These are phyloP conservation scores for Meyerozyma sp. DNA, from an alignment of 1,139 yeast species.

Conservation along the genomic window DNA sequence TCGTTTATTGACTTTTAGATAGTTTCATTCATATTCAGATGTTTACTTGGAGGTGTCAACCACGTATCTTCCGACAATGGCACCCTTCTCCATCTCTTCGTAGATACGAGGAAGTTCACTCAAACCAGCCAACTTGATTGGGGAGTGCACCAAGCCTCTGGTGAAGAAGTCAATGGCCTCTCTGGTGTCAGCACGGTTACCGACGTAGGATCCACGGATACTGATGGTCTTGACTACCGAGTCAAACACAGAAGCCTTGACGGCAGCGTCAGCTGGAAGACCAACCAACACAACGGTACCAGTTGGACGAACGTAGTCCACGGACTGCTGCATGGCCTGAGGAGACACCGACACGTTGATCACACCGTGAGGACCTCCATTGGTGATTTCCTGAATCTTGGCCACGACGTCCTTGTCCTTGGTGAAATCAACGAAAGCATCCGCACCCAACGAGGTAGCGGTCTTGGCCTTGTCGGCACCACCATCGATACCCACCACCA, in stretches of 20 bases:
- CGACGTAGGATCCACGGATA: constrained; percentile 71
- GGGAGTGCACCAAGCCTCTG: constrained; percentile 65
- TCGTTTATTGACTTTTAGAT: too few relatives aligned
- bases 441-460: constrained; percentile 59
- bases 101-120: constrained; percentile 59
- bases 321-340: constrained; percentile 58
- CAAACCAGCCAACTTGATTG: constrained; percentile 66
- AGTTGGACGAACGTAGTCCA: constrained; percentile 58
- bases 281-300: constrained; percentile 75
- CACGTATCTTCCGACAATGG: constrained; percentile 72
- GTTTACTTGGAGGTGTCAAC: constrained; percentile 58
- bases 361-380: constrained; percentile 77
- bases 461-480: constrained; percentile 62
- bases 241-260: constrained; percentile 57
- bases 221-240: constrained; percentile 61
- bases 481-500: constrained; percentile 73
- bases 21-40: too few relatives aligned
- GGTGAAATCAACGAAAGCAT: constrained; percentile 60
- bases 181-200: constrained; percentile 74
- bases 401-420: constrained; percentile 50
- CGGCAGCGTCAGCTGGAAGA: constrained; percentile 68
- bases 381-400: constrained; percentile 55
- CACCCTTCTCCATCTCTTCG: constrained; percentile 65
- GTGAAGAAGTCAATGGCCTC: constrained; percentile 71
- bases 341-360: constrained; percentile 72